Evolutionary conservation across 1,284 basidiomycete genomes (phyloP), one percentile per base, ranked within the genome.

Genomic region (Fomitopsis palustris): DNA sequence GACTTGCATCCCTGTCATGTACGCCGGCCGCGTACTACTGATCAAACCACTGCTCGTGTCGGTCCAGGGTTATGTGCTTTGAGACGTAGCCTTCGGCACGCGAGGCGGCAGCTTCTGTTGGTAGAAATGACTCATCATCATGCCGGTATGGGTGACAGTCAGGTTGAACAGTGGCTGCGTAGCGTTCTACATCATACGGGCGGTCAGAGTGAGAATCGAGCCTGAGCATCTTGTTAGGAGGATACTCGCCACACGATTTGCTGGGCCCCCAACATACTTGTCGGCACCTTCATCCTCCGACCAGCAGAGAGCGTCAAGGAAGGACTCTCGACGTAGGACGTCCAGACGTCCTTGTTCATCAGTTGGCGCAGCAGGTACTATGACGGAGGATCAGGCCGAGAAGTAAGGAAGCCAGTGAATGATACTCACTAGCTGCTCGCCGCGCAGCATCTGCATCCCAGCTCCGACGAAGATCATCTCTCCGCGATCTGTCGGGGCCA

Each of bases 131-230:
- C 81, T 76, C 81, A 93, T 85, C 39, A 95, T 83, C 0, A 75
- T 82, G 65, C 90, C 83, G 1, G 87, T 76, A 66, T 93, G 87
- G 0, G 90, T 87, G 6, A 88, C 81, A 0, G 92, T 89, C 45
- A 96, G 73, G 66, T 95, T 94, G 72, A 94, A 91, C n/a, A 96
- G 67, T 0, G 94, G 93, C 65, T 94, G 92, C 0, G 91, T 93
- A 1, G 93, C 91, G 67, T 96, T 96, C 92, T 94, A 64, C 16
- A 27, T 56, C 31, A 27, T 16, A 9, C 43, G 45, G 23, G 33
- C 16, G 45, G 12, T 19, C 25, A 3, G 14, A 12, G 21, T 47
- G 7, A 27, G 27, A 16, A 47, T 2, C 45, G 4, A 25, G 25
- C 14, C 25, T 16, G 14, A 6, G 45, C 21, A 29, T 14, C 10